phyloP scores from a whole-genome alignment of 495 filamentous ascomycete species.

The Xylaria venustula region DNA sequence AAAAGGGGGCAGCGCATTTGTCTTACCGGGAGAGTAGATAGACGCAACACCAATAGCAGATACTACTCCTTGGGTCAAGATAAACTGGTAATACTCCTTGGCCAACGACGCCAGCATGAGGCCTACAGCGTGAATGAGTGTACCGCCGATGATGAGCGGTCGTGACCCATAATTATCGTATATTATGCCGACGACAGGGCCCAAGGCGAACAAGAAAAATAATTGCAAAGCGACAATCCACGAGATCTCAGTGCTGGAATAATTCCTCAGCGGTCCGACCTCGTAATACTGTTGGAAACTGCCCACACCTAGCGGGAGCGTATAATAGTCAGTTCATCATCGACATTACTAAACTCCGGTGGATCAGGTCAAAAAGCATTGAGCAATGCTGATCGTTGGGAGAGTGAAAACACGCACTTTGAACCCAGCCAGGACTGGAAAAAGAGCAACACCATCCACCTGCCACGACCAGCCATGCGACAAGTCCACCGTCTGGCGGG shows the following conservation, averaged over 20 bases:
- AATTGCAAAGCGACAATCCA: constrained; percentile 39
- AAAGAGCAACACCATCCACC: constrained; percentile 25
- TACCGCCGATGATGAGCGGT: constrained; percentile 26
- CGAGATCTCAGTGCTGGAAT: constrained; percentile 30
- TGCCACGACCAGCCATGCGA: constrained; percentile 30
- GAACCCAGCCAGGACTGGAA: constrained; percentile 25
- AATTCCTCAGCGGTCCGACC: constrained; percentile 20
- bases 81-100: constrained; percentile 57
- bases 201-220: constrained; percentile 29
- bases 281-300: constrained; percentile 29
- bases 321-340: neutral
- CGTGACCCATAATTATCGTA: constrained; percentile 33
- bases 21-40: constrained; percentile 36
- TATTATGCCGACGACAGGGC: constrained; percentile 33
- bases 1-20: neutral
- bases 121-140: constrained; percentile 8
- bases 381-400: too few species aligned
- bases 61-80: constrained; percentile 54
- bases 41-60: constrained; percentile 32
- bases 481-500: constrained; percentile 26
- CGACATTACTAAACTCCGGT: neutral
- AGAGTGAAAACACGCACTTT: constrained; percentile 24
- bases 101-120: constrained; percentile 29
- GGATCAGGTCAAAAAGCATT: constrained; percentile 12
- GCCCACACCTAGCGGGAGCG: constrained; percentile 20